Percentiles rank a stretch among this genome's conserved stretches.
phyloP scores from a whole-genome alignment of 257 asterid genomes.

The Rehmannia glutinosa region DNA sequence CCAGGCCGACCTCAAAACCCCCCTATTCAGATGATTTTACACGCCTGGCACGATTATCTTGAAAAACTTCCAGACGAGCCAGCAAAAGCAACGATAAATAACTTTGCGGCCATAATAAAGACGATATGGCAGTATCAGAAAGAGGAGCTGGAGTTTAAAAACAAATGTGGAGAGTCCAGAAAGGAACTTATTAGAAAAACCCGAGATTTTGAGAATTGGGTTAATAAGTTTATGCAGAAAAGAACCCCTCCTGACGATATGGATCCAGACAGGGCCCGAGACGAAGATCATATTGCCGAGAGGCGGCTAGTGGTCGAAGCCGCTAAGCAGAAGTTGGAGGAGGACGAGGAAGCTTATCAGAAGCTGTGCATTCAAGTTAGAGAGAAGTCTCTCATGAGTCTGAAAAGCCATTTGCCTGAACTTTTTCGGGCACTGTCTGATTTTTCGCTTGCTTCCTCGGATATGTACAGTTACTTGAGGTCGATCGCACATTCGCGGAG shows the following conservation, averaged over 20 bases:
- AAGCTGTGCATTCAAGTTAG: conserved; percentile 77
- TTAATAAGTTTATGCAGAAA: conserved; percentile 58
- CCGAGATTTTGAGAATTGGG: conserved; percentile 76
- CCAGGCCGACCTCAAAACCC: conserved; percentile 71
- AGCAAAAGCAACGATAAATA: conserved; percentile 59
- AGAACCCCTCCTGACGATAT: conserved; percentile 58
- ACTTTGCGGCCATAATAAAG: conserved; percentile 65
- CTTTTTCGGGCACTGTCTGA: conserved; percentile 61
- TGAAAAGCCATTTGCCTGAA: conserved; percentile 76
- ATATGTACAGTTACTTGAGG: conserved; percentile 67
- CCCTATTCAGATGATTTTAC: conserved; percentile 57
- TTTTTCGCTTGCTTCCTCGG: conserved; percentile 80
- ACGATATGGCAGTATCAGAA: conserved; percentile 64
- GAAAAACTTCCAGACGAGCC: conserved; percentile 81
- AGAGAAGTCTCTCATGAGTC: conserved; percentile 64
- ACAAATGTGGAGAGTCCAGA: conserved; percentile 60
- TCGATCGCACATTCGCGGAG: conserved; percentile 35
- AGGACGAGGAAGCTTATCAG: conserved; percentile 59
- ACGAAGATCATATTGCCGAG: conserved; percentile 40
- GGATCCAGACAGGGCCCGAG: conserved; percentile 51
- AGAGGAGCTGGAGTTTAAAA: conserved; percentile 75
- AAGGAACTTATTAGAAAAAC: conserved; percentile 60
- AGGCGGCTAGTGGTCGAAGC: conserved; percentile 48
- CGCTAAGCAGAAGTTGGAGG: conserved; percentile 55
- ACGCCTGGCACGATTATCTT: conserved; percentile 67